A percentile compares a stretch with the other conserved stretches of the same genome.
Evolutionary conservation across 2,329 filamentous ascomycete species (phyloP).

Genomic region (Phaeophleospora eucalypticola): DNA sequence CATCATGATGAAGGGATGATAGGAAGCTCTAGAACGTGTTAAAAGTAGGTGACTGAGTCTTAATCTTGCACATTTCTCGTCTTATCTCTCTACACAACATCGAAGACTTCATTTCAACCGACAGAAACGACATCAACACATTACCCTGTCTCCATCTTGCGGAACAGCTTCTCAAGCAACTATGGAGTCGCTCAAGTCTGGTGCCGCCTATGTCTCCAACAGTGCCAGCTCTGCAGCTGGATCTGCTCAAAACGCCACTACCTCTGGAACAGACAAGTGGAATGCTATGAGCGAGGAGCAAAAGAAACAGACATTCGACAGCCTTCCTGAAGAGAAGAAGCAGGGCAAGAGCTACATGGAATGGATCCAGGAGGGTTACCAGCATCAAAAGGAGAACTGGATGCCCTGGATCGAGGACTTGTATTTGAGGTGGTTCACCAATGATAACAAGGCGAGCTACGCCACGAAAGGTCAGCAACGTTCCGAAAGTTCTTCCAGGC

Average conservation of each 20-base stretch:
- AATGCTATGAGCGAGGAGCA: slow-evolving; percentile 34
- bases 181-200: background rate
- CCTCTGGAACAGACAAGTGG: slow-evolving; percentile 29
- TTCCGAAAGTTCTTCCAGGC: background rate
- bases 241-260: slow-evolving; percentile 12
- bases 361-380: slow-evolving; percentile 61
- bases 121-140: too few relatives aligned
- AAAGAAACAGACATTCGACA: slow-evolving; percentile 33
- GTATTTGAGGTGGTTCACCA: slow-evolving; percentile 68
- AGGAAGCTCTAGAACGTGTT: too few relatives aligned
- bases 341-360: slow-evolving; percentile 42
- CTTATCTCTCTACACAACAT: too few relatives aligned
- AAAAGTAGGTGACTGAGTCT: too few relatives aligned
- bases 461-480: slow-evolving; percentile 62
- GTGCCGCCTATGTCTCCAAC: background rate
- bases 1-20: too few relatives aligned
- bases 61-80: too few relatives aligned
- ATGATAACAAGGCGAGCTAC: slow-evolving; percentile 73
- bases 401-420: slow-evolving; percentile 72
- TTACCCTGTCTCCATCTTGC: too few relatives aligned
- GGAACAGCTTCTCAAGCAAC: too few relatives aligned
- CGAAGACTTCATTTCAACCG: too few relatives aligned
- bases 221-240: background rate
- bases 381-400: slow-evolving; percentile 70
- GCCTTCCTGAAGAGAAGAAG: slow-evolving; percentile 31